Evolutionary conservation across 768 basidiomycete genomes (phyloP).

Genomic region (Boletus reticulatus): DNA sequence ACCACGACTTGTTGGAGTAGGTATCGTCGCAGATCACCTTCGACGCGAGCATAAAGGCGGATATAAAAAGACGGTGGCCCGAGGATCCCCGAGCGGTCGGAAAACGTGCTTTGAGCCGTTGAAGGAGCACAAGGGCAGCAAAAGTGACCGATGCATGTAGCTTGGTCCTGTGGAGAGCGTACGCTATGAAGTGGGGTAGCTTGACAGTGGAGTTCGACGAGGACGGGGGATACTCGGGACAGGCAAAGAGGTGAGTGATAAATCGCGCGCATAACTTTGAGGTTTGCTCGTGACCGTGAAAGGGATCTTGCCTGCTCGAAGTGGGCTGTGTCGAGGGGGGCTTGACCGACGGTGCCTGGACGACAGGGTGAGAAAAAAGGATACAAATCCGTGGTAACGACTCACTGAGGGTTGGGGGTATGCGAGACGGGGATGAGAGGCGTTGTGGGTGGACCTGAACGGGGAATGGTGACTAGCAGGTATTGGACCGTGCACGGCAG

Average conservation of each 20-base stretch:
- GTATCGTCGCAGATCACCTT: constrained; percentile 94
- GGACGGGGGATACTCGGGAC: constrained; percentile 73
- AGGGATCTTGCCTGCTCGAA: constrained; percentile 23
- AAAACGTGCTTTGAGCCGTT: constrained; percentile 67
- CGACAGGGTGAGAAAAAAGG: neutral
- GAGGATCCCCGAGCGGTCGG: constrained; percentile 75
- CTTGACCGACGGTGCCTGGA: constrained; percentile 27
- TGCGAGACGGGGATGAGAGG: constrained; percentile 25
- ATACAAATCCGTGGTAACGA: too few species aligned
- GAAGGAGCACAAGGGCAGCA: constrained; percentile 46
- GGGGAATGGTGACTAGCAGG: constrained; percentile 28
- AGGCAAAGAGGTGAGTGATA: constrained; percentile 82
- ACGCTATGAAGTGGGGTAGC: constrained; percentile 63
- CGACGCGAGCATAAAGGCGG: constrained; percentile 70
- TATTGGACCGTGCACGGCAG: constrained; percentile 32
- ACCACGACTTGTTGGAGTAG: constrained; percentile 92
- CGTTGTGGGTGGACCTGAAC: constrained; percentile 25
- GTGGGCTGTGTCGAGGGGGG: constrained; percentile 32
- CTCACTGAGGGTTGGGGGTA: constrained; percentile 31
- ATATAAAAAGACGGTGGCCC: constrained; percentile 69
- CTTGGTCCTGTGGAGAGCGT: constrained; percentile 65
- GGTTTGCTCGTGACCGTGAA: constrained; percentile 65
- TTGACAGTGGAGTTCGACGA: constrained; percentile 31
- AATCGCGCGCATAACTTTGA: constrained; percentile 74
- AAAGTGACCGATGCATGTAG: constrained; percentile 52